These are phyloP conservation scores for Stephania yunnanensis DNA, from an alignment of 164 flowering plant species.

Conservation along the genomic window DNA sequence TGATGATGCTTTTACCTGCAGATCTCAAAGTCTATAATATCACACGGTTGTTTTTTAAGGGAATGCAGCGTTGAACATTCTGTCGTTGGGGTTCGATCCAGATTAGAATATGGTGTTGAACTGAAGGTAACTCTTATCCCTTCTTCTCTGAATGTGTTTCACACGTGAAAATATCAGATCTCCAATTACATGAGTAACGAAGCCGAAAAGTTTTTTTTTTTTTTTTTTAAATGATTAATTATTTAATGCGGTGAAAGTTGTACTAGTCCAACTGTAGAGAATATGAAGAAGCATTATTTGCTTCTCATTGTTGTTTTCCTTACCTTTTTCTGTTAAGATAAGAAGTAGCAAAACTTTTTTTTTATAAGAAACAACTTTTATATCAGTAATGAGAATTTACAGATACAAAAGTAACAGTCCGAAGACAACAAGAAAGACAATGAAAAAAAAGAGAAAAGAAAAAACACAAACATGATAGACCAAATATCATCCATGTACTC, in stretches of 20 bases:
- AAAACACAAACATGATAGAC: too few species aligned
- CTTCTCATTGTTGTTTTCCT: too few species aligned
- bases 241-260: neutral
- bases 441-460: too few species aligned
- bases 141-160: neutral
- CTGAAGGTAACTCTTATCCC: conserved; percentile 43
- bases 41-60: conserved; percentile 91
- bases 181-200: neutral
- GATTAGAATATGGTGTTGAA: conserved; percentile 78
- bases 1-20: conserved; percentile 25
- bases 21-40: conserved; percentile 80
- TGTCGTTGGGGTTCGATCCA: conserved; percentile 84
- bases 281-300: too few species aligned
- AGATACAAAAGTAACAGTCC: too few species aligned
- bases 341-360: too few species aligned
- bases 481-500: too few species aligned
- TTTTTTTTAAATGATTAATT: neutral
- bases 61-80: conserved; percentile 81
- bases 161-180: neutral
- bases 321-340: too few species aligned
- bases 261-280: neutral
- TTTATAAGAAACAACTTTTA: too few species aligned
- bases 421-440: too few species aligned
- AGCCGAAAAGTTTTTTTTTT: neutral
- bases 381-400: too few species aligned